Conservation (phyloP, 345 rosid genomes). For the Citrus australasica region DNA sequence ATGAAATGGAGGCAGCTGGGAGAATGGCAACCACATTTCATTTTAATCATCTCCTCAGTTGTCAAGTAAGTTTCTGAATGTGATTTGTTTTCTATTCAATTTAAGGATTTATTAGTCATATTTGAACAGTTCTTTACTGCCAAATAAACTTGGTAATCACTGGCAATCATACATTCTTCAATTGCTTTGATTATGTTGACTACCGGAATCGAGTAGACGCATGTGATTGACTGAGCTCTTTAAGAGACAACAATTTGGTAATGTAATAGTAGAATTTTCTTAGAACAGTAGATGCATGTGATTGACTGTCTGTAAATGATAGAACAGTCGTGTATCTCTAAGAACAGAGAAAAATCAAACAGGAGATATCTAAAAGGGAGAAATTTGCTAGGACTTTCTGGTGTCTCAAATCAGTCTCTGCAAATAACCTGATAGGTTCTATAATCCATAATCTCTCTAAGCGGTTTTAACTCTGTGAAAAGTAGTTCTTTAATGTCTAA, state of each 20-base stretch:
- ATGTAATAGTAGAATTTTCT: background rate
- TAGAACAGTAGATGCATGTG: too few species aligned
- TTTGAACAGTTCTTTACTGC: background rate
- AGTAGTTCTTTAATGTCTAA: background rate
- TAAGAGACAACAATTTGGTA: background rate
- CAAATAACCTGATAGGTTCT: background rate
- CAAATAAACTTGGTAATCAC: background rate
- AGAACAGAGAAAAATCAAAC: conserved; percentile 2
- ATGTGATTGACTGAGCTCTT: background rate
- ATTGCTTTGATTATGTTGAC: background rate
- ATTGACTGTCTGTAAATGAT: background rate
- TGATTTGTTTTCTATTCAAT: background rate
- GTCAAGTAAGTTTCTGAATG: conserved; percentile 58
- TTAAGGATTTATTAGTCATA: background rate
- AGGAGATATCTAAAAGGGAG: background rate
- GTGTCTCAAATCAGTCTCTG: background rate
- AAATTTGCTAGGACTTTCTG: background rate
- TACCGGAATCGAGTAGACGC: background rate
- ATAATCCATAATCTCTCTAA: background rate
- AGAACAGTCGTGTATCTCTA: background rate
- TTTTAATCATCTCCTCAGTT: conserved; percentile 92
- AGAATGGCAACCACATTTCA: conserved; percentile 91
- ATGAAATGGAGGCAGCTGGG: conserved; percentile 97
- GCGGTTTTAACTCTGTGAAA: background rate
- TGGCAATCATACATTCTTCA: background rate